Percentiles rank a stretch among this genome's conserved stretches.
These are phyloP conservation scores for Russula ochroleuca DNA, from an alignment of 768 basidiomycete species.

Conservation along the genomic window DNA sequence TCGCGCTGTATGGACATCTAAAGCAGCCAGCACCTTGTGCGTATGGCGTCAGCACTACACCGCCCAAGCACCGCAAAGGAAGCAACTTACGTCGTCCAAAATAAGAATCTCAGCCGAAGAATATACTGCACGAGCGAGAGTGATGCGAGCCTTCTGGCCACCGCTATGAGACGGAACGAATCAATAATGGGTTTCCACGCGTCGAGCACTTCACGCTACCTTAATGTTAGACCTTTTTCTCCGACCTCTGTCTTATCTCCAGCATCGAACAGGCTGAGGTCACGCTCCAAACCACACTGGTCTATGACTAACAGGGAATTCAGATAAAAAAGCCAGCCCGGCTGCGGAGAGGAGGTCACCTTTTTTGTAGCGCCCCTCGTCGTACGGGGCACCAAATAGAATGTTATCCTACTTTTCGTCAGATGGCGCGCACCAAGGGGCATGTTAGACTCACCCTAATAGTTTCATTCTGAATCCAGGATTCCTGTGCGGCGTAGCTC, in stretches of 20 bases:
- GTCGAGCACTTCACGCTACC: constrained; percentile 21
- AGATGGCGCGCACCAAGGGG: background rate
- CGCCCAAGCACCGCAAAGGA: background rate
- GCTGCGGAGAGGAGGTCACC: constrained; percentile 28
- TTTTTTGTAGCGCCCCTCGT: constrained; percentile 43
- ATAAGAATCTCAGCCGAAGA: constrained; percentile 58
- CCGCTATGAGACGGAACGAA: constrained; percentile 34
- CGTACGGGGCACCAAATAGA: constrained; percentile 45
- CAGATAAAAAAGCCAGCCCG: background rate
- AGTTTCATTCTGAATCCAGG: constrained; percentile 81
- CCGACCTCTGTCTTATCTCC: constrained; percentile 56
- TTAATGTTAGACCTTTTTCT: constrained; percentile 50
- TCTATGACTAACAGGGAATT: constrained; percentile 14
- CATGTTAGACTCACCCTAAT: constrained; percentile 44
- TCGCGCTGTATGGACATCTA: constrained; percentile 51
- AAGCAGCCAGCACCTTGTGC: constrained; percentile 41
- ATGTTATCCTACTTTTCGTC: constrained; percentile 42
- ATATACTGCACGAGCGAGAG: constrained; percentile 57
- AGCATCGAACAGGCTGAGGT: constrained; percentile 45
- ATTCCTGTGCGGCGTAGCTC: constrained; percentile 79
- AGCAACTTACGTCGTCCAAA: constrained; percentile 60
- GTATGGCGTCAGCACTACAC: background rate
- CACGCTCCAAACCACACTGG: constrained; percentile 35
- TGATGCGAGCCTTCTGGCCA: constrained; percentile 57
- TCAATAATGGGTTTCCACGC: background rate